Evolutionary conservation across 1,139 yeast genomes (phyloP), one percentile per base, ranked within the genome.

Genomic region (Candida sojae): DNA sequence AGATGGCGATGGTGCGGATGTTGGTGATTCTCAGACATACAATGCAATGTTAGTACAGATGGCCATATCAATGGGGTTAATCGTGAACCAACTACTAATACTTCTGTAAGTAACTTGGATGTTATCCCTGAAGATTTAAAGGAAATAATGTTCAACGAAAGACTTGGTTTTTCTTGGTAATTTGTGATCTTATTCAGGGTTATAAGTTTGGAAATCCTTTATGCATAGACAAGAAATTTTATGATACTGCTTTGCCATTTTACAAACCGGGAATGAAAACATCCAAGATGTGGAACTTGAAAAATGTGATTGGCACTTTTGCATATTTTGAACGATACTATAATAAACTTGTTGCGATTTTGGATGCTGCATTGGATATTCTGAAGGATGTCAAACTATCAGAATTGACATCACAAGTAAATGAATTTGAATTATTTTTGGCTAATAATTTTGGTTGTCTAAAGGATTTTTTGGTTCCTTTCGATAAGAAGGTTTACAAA

Each of bases 1-100:
- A 57, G 82, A 79, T 55, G 82, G 83, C 4, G 77, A 74, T 51
- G 77, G 73, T 4, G 66, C 72, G 0, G 78, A 73, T 55, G 77
- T 77, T 9, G 75, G 74, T 0, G 82, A 75, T 53, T 68, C 79
- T 0, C 67, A 63, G 44, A 62, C 71, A 1, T 64, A 62, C 53
- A 68, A 63, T 43, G 79, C 77, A 0, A 52, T 74, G 43, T 50
- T 79, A n/a, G 57, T 68, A 6, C 74, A 75, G 48, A 72, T 71
- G 65, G 80, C 80, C 0, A 64, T 66, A 42, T 63, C 75, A 1
- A 60, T 79, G 48, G 84, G 0, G 57, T 79, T 33, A 71, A 79
- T 56, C 59, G 81, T 38, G 79, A 75, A 32, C 75, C 75, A 1
- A 67, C 63, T 36, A 59, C 54, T 38, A 23, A 32, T 26, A 26